These are phyloP conservation scores for Tetrahymena malaccensis DNA, from an alignment of 73 alveolate species.

Conservation along the genomic window DNA sequence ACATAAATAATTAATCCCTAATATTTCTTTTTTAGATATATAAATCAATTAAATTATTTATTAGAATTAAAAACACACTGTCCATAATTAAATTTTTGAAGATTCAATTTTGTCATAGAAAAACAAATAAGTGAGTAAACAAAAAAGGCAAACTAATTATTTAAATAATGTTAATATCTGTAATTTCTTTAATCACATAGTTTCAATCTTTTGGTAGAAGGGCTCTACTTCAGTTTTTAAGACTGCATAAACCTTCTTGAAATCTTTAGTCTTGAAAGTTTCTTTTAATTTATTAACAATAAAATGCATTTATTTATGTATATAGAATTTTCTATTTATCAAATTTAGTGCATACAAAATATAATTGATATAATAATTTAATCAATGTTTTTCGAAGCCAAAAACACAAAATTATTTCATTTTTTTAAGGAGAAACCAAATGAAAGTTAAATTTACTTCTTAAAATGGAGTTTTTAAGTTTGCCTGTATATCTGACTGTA, in stretches of 20 bases:
- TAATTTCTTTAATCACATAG: not conserved
- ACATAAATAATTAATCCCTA: too few relatives aligned
- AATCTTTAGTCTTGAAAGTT: not conserved
- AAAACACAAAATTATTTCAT: not conserved
- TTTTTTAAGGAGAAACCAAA: not conserved
- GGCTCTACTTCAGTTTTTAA: not conserved
- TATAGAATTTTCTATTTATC: not conserved
- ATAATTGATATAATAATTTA: not conserved
- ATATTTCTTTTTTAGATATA: too few relatives aligned
- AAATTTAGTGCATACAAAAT: not conserved
- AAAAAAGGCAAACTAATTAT: not conserved
- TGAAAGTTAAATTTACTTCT: not conserved
- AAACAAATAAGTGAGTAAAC: too few relatives aligned
- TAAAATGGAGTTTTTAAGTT: not conserved
- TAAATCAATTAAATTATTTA: too few relatives aligned
- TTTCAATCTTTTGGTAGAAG: not conserved
- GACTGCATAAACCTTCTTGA: not conserved
- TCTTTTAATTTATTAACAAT: not conserved
- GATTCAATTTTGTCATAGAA: too few relatives aligned
- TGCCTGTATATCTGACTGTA: not conserved
- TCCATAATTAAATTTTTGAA: too few relatives aligned
- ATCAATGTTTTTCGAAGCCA: not conserved
- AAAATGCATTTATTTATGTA: not conserved
- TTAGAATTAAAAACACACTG: too few relatives aligned
- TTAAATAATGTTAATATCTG: not conserved